Base-by-base conservation (phyloP, 1,284 basidiomycete species). In the Irpex lacteus region DNA sequence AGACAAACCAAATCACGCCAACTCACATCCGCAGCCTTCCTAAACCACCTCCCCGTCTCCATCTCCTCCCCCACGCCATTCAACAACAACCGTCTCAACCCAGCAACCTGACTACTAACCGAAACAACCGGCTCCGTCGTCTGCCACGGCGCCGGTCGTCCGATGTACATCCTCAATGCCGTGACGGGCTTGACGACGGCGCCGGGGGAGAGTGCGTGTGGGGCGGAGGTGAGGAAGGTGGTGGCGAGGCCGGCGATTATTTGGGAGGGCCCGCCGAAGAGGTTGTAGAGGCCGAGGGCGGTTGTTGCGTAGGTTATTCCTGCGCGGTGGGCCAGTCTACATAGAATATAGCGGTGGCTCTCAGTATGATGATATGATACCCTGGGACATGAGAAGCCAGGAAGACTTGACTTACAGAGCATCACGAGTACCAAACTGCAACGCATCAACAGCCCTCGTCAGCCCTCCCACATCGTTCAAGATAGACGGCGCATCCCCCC, bases 161-260 rank as follows among this genome's bases (percentile, higher is more conserved):
- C 78, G 47, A 96, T 75, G 3, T 80, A 73, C 66, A 96, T 77
- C 69, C 96, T 93, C 26, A 96, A 74, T 0, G 93, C 94, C 0
- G 87, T 83, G 15, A 86, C 78, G 2, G 88, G 82, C 69, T 91
- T 81, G 55, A 91, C 76, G 54, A 97, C 79, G 0, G 94, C 92
- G 1, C 84, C 85, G 0, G 76, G 69, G 60, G 90, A 85, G n/a
- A 96, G 78, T 34, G 83, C 83, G 69, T 92, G 84, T 18, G 74
- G 71, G 0, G 90, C 87, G 0, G 86, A 85, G 0, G 82, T 81
- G 18, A 79, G 78, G 75, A 85, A 85, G 2, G 82, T 79, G 60
- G 78, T 79, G 1, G 81, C 82, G 44, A 86, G 76, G 1, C 94
- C 94, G 0, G 81, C 78, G 69, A 90, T 79, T 69, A 95, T 85